A percentile compares a stretch with the other conserved stretches of the same genome.
phyloP scores from a whole-genome alignment of 768 basidiomycete species.

The Suillus paluster region DNA sequence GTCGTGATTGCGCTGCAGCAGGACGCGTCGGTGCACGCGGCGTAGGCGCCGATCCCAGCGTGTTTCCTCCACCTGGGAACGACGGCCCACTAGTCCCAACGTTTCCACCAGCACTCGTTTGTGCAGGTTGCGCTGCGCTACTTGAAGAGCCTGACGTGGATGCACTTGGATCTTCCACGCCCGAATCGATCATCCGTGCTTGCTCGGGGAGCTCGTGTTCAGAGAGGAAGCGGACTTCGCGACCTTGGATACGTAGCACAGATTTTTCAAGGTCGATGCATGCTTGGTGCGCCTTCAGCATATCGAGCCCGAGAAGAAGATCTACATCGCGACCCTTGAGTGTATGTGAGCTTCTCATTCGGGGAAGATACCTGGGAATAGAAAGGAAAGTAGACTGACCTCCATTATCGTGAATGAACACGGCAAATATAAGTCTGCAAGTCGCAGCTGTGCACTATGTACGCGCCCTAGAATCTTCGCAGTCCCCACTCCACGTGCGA shows the following conservation, averaged over 20 bases:
- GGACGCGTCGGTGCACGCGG: conserved; percentile 27
- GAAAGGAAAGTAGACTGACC: conserved; percentile 43
- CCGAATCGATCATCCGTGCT: conserved; percentile 53
- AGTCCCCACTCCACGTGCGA: conserved; percentile 93
- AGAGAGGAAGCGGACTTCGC: conserved; percentile 85
- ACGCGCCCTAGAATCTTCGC: conserved; percentile 93
- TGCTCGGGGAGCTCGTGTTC: conserved; percentile 95
- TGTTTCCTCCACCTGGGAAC: conserved; percentile 65
- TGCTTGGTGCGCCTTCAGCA: conserved; percentile 97
- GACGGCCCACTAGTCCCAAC: neutral
- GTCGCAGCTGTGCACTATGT: conserved; percentile 90
- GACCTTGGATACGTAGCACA: conserved; percentile 89
- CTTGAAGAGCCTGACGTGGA: conserved; percentile 23
- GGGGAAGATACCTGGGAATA: neutral
- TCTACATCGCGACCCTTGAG: conserved; percentile 86
- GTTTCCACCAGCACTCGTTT: conserved; percentile 22
- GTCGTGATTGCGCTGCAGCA: conserved; percentile 23
- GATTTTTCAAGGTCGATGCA: conserved; percentile 92
- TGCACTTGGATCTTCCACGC: conserved; percentile 26
- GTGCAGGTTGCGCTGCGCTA: conserved; percentile 9
- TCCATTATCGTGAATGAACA: conserved; percentile 97
- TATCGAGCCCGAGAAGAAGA: conserved; percentile 97
- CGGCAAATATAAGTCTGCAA: conserved; percentile 81
- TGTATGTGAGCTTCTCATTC: neutral
- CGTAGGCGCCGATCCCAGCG: conserved; percentile 54